Base-by-base conservation (phyloP, 495 filamentous ascomycete species). In the Apiosordaria backusii region DNA sequence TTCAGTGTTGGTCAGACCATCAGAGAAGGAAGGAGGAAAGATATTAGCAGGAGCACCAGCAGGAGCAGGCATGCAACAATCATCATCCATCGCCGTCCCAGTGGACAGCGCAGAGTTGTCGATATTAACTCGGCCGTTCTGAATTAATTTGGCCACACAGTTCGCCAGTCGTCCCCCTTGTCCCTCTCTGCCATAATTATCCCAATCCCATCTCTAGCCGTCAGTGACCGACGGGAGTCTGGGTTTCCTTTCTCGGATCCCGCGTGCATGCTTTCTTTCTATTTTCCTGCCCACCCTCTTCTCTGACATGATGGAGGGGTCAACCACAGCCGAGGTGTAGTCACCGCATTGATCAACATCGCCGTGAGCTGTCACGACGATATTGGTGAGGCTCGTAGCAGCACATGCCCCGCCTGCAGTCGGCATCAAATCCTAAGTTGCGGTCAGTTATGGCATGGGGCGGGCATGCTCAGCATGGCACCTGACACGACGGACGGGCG, bases 141-240 rank as follows among this genome's bases (percentile, higher is more conserved):
- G 66, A 66, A 58, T 75, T 71, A 74, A 74, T 74, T 74, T 75
- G 62, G 65, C 63, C 63, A 69, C 1, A 29, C 69, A 57, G 63
- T 70, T 66, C n/a, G n/a, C n/a, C 54, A 65, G 60, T 57, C 71
- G 71, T 71, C 69, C 71, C 16, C 40, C 40, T 50, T 50, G 40
- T n/a, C 40, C 16, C 40, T 53, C 57, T 59, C 65, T 72, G 66
- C 71, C 69, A 71, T 74, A 67, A 60, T 67, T 61, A 65, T 64
- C 65, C 60, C 68, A 63, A 70, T 67, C 63, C 71, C 71, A 71
- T 67, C 67, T 68, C 69, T 70, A 75, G 68, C 74, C 70, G 74
- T 66, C 45, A 26, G 27, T 69, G 54, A 60, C 62, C 50, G 65
- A 55, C 18, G 52, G 52, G 10, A 62, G 67, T 57, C 61, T 65